Base-by-base conservation (phyloP, 345 rosid genomes). In the Isatis tinctoria region DNA sequence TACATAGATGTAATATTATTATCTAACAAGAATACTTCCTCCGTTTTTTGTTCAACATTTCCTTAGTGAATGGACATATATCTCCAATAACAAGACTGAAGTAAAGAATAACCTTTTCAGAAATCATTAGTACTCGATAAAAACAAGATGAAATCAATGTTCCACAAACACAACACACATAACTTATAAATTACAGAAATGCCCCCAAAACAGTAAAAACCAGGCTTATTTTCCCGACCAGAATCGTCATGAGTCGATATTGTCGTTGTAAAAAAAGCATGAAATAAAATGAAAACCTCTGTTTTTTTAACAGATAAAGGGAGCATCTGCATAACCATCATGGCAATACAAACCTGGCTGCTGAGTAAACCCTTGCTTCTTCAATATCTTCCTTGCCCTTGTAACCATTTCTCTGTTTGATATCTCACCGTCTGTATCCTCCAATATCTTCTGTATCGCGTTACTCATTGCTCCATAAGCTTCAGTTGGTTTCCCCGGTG, bases 381-480 rank as follows among this genome's bases (percentile, higher is more conserved):
- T 60, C 69, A 95, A 79, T 69, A 81, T 61, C 78, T 83, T 18
- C 85, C 99, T 90, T 0, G 97, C 91, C 56, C 75, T 82, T 14
- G 40, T 2, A 49, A 95, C 99, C 17, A 95, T 84, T 45, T 91
- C 88, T 30, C 66, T 67, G 59, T 92, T 87, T 11, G 90, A 60
- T 47, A 91, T 74, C 11, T 36, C 73, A 27, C 90, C 97, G 17
- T 84, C 86, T 1, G 93, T 43, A n/a, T 87, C 87, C 0, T 85
- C 87, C 62, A 95, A 53, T 67, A 95, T 84, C 26, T 72, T 79
- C 89, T 95, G 99, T 67, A 95, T 84, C 10, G 91, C 93, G 54
- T 95, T 95, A 87, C 99, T 95, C 56, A 92, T 85, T 22, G 99
- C 99, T 70, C 99, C 99, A 68, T 92, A 92, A 44, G 99, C 90